phyloP scores from a whole-genome alignment of 2,329 filamentous ascomycete genomes.

The Graphilbum fragrans region DNA sequence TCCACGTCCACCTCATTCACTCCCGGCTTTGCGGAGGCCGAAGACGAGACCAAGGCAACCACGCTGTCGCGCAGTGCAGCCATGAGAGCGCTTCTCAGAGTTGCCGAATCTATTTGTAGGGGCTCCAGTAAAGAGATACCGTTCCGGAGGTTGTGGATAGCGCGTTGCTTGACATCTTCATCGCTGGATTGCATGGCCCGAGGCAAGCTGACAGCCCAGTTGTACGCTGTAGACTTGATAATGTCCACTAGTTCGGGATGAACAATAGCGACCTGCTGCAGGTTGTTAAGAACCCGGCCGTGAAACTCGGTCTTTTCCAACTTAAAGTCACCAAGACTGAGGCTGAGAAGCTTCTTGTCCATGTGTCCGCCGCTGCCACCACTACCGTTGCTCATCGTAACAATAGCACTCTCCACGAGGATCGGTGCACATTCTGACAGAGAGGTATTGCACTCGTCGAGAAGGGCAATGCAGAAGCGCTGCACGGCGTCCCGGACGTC shows the following conservation, averaged over 20 bases:
- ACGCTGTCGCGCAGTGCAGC: slow-evolving; percentile 66
- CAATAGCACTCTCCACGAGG: slow-evolving; percentile 70
- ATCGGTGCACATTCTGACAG: slow-evolving; percentile 57
- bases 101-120: slow-evolving; percentile 50
- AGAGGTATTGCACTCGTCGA: slow-evolving; percentile 68
- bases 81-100: slow-evolving; percentile 55
- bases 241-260: slow-evolving; percentile 41
- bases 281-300: not conserved
- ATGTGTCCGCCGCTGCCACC: slow-evolving; percentile 7
- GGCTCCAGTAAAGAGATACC: slow-evolving; percentile 54
- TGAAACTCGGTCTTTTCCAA: not conserved
- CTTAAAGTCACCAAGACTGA: too few relatives aligned
- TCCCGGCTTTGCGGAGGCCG: slow-evolving; percentile 18
- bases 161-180: slow-evolving; percentile 60
- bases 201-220: slow-evolving; percentile 71
- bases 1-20: slow-evolving; percentile 17
- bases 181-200: slow-evolving; percentile 76
- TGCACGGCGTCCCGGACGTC: slow-evolving; percentile 59
- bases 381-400: slow-evolving; percentile 40
- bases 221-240: slow-evolving; percentile 58
- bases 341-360: not conserved
- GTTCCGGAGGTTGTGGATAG: slow-evolving; percentile 65
- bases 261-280: slow-evolving; percentile 41
- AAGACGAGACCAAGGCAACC: slow-evolving; percentile 25
- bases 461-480: slow-evolving; percentile 57